Base-by-base conservation (phyloP, 306 rosid species). In the Hippophae gyantsensis region DNA sequence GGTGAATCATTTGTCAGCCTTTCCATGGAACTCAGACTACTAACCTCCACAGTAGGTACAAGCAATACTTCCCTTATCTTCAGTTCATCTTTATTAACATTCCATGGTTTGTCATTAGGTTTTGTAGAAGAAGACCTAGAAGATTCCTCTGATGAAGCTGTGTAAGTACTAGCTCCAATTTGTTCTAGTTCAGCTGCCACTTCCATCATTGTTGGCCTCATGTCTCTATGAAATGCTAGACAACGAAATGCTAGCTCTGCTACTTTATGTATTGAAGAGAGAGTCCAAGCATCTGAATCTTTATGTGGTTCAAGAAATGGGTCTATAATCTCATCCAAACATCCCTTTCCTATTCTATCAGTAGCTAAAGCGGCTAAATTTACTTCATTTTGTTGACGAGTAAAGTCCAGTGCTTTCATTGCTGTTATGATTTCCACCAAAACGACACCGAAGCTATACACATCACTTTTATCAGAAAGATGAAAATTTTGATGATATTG, bases 401-500 rank as follows among this genome's bases (percentile, higher is more conserved):
- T 55, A 63, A 92, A 92, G 61, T 92, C 99, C 48, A 92, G 95
- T 2, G 68, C 99, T 65, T 86, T 92, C 32, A 86, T 60, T 10
- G 81, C 99, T 12, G 95, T 78, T 64, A 88, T 78, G 59, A 92
- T 78, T 83, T 92, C 99, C 8, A 78, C 86, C 3, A 92, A 93
- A 38, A 92, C 99, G 3, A 92, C 99, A 25, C 99, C 96, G 6
- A 88, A 92, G 69, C 96, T 92, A 42, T 92, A 92, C 2, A 85
- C 99, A 32, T 92, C 99, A 1, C 99, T 92, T 58, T 88, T 88
- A 60, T 92, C 99, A 6, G 96, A 92, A 10, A 92, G 93, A 13
- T 92, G 96, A 56, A 83, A 92, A 52, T 89, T 86, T 58, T 92
- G 99, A 65, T 92, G 97, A 68, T 92, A 92, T 38, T 92, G 97